Conservation (phyloP, 2,329 filamentous ascomycete genomes). For the Neopestalotiopsis clavispora region DNA sequence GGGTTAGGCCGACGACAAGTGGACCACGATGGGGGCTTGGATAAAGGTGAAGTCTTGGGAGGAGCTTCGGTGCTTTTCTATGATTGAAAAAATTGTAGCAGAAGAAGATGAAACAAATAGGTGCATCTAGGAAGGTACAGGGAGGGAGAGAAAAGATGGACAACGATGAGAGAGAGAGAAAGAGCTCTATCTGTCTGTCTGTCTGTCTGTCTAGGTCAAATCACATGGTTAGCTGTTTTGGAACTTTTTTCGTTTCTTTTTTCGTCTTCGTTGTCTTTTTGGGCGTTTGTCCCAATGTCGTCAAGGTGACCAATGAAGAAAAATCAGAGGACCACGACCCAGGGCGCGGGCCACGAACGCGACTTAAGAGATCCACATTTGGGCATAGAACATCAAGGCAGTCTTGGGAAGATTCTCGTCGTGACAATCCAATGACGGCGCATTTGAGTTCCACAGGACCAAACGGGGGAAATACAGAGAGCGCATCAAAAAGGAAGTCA, state of each 20-base stretch:
- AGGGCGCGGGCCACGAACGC: not conserved
- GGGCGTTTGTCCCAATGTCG: not conserved
- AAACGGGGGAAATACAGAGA: not conserved
- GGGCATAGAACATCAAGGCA: not conserved
- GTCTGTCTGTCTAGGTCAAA: not conserved
- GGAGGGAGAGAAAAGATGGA: not conserved
- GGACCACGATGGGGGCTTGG: not conserved
- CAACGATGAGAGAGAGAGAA: not conserved
- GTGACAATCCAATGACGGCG: slow-evolving; percentile 1
- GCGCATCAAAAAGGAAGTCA: slow-evolving; percentile 4
- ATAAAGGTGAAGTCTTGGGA: not conserved
- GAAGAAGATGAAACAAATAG: not conserved
- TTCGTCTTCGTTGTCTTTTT: not conserved
- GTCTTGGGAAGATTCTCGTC: not conserved
- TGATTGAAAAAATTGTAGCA: not conserved
- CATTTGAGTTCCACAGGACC: not conserved
- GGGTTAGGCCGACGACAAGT: not conserved
- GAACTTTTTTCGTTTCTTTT: not conserved
- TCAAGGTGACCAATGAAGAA: not conserved
- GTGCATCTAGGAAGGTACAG: not conserved
- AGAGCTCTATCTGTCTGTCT: not conserved
- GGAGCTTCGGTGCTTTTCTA: not conserved
- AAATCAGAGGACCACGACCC: not conserved
- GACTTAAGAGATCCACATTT: slow-evolving; percentile 11
- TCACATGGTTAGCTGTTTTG: slow-evolving; percentile 1